phyloP scores from a whole-genome alignment of 495 filamentous ascomycete genomes.

The Xylaria cubensis region DNA sequence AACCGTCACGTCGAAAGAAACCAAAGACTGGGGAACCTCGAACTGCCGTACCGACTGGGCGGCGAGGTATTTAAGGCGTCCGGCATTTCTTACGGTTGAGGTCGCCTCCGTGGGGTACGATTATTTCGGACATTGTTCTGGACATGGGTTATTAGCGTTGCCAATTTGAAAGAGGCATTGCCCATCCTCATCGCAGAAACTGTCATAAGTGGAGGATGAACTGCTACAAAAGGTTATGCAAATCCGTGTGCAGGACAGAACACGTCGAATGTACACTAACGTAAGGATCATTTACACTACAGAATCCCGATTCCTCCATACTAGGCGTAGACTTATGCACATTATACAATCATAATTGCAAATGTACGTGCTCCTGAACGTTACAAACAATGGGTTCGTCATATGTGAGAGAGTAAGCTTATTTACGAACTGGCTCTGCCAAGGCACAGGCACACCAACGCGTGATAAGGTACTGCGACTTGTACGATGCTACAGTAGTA shows the following conservation, averaged over 20 bases:
- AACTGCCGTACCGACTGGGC: constrained; percentile 3
- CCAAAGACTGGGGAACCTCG: constrained; percentile 3
- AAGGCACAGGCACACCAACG: not conserved
- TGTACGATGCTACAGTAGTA: not conserved
- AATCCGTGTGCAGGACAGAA: not conserved
- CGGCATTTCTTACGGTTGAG: constrained; percentile 10
- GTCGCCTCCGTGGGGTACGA: constrained; percentile 18
- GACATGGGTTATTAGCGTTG: constrained; percentile 25
- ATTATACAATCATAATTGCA: not conserved
- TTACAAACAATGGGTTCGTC: not conserved
- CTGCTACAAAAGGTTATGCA: constrained; percentile 14
- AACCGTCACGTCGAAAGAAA: constrained; percentile 24
- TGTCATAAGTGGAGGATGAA: constrained; percentile 25
- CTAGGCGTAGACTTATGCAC: constrained; percentile 13
- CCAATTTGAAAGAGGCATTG: constrained; percentile 28
- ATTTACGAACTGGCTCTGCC: constrained; percentile 3
- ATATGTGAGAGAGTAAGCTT: constrained; percentile 19
- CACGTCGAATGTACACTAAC: not conserved
- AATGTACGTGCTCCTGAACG: not conserved
- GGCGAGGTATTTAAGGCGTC: constrained; percentile 23
- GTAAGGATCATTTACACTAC: constrained; percentile 1
- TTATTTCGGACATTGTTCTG: constrained; percentile 10
- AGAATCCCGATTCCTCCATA: not conserved
- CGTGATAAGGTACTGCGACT: constrained; percentile 14
- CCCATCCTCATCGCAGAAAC: constrained; percentile 19